These are phyloP conservation scores for Saccharomycopsis javanensis DNA, from an alignment of 805 yeast species.

Conservation along the genomic window DNA sequence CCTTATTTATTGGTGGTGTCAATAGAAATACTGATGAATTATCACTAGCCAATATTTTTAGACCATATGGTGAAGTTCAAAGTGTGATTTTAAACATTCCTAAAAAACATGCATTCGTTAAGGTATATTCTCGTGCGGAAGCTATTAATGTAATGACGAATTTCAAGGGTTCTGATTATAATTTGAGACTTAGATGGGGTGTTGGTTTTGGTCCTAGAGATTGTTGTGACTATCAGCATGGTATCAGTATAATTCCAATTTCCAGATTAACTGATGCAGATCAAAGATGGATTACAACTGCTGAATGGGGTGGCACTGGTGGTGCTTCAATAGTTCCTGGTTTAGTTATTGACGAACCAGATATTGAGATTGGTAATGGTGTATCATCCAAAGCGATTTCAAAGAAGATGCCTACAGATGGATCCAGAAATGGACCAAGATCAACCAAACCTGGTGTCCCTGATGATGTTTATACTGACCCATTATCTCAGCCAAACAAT, in stretches of 20 bases:
- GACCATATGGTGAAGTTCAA: conserved; percentile 88
- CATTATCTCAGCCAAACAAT: conserved; percentile 24
- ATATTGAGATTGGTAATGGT: conserved; percentile 92
- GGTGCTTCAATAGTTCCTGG: conserved; percentile 75
- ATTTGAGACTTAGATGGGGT: conserved; percentile 91
- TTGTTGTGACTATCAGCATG: conserved; percentile 90
- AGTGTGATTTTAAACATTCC: conserved; percentile 79
- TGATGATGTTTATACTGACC: conserved; percentile 25
- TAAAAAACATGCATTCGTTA: conserved; percentile 92
- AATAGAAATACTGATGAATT: conserved; percentile 73
- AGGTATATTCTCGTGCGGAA: conserved; percentile 83
- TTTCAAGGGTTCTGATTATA: conserved; percentile 56
- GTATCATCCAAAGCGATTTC: conserved; percentile 87
- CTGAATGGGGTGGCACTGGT: conserved; percentile 97
- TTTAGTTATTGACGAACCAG: conserved; percentile 89
- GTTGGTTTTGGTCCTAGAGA: conserved; percentile 99
- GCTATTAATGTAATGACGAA: conserved; percentile 74
- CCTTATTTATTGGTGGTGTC: conserved; percentile 90
- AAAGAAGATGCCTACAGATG: conserved; percentile 85
- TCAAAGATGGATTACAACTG: conserved; percentile 74
- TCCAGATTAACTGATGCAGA: conserved; percentile 91
- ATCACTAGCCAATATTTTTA: conserved; percentile 57
- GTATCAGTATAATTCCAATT: conserved; percentile 79
- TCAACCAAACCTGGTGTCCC: conserved; percentile 58
- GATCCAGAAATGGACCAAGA: conserved; percentile 76